Base-by-base conservation (phyloP, 305 asterid species). In the Rubia peregrina region DNA sequence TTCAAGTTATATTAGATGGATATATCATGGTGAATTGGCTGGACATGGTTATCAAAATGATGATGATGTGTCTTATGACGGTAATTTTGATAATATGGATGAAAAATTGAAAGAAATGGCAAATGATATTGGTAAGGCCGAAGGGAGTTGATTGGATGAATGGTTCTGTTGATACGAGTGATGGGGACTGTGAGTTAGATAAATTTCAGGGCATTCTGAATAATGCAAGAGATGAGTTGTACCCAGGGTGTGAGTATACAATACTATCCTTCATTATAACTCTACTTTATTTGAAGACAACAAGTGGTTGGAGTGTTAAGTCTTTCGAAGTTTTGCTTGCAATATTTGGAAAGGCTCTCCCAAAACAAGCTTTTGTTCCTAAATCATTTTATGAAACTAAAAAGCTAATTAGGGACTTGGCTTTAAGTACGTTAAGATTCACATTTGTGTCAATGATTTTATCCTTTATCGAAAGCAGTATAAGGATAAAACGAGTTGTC, bases 341-440 rank as follows among this genome's bases (percentile, higher is more conserved):
- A 61, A 17, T 24, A 10, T 61, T 24, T 61, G 26, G 65, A 17
- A 36, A 61, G 1, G 4, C 19, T 4, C 65, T 61, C 1, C 42
- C 65, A 2, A 0, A 11, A 24, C 41, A 61, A 61, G 41, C 42
- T 26, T 61, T 5, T 5, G 12, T 61, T 6, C 65, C 65, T 9
- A 61, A 61, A 11, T 61, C 65, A 9, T 61, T 61, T 11, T 61
- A 61, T 12, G 65, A 61, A 36, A 42, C 65, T 61, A 24, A 61
- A 4, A 30, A 30, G 7, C 14, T 61, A 5, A 61, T 61, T 13
- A 13, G 8, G 13, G 65, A 61, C 33, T 61, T 61, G 42, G 21
- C 3, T 61, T 30, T 14, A 12, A 4, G 17, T 61, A 24, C 2
- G 2, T 33, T 33, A 33, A 33, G 36, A 33, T 33, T 33, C 36